Conservation (phyloP, 495 filamentous ascomycete species). For the Neurospora cerealis region DNA sequence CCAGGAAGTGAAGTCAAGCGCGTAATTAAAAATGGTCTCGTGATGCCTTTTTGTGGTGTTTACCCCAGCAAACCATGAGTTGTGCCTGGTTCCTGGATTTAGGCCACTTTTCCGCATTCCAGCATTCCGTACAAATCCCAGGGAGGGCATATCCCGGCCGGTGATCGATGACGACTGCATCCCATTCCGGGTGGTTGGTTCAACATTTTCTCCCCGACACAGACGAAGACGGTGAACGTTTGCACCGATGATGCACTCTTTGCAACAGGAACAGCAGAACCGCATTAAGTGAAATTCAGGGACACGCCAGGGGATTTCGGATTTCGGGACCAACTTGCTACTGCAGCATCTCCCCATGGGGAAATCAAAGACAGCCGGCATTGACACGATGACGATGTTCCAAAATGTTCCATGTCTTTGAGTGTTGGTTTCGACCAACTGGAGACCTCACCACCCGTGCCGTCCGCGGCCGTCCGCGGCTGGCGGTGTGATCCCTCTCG, state of each 20-base stretch:
- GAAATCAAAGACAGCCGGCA: background rate
- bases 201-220: background rate
- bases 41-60: background rate
- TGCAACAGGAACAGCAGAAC: background rate
- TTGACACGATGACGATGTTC: background rate
- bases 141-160: background rate
- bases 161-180: background rate
- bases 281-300: background rate
- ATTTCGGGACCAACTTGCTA: background rate
- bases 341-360: background rate
- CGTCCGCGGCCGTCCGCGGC: background rate
- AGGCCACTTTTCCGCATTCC: background rate
- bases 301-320: background rate
- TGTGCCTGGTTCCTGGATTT: background rate
- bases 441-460: background rate
- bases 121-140: background rate
- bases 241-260: background rate
- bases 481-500: background rate
- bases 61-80: background rate
- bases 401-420: background rate
- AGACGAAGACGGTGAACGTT: background rate
- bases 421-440: background rate
- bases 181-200: background rate
- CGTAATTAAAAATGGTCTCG: background rate
- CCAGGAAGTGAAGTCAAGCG: background rate